Evolutionary conservation across 2,329 filamentous ascomycete species (phyloP).

Genomic region (Penicillium sp.): DNA sequence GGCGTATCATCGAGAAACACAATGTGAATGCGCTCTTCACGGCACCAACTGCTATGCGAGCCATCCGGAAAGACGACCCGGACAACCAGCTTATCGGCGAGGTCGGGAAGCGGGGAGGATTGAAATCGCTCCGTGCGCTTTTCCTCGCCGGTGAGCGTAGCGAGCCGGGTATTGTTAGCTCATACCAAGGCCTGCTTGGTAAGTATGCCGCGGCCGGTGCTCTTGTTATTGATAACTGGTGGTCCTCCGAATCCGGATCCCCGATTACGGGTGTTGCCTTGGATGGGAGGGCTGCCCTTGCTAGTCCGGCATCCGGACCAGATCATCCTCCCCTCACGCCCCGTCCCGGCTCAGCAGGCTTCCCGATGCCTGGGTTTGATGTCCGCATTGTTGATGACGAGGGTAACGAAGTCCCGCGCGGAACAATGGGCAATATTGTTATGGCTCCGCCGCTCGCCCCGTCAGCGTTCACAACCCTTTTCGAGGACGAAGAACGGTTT

Average conservation of each 20-base stretch:
- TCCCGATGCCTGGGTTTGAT: constrained; percentile 85
- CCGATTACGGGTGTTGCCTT: constrained; percentile 60
- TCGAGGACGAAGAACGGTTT: constrained; percentile 77
- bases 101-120: constrained; percentile 58
- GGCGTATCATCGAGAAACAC: constrained; percentile 77
- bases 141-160: constrained; percentile 86
- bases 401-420: constrained; percentile 60
- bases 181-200: constrained; percentile 66
- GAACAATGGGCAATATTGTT: constrained; percentile 85
- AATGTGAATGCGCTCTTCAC: constrained; percentile 77
- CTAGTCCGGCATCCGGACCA: constrained; percentile 17
- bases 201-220: constrained; percentile 57
- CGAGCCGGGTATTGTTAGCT: constrained; percentile 72
- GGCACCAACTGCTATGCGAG: constrained; percentile 75
- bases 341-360: constrained; percentile 79
- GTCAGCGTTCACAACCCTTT: constrained; percentile 75
- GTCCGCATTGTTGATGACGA: constrained; percentile 74
- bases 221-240: constrained; percentile 63
- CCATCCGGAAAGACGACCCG: constrained; percentile 78
- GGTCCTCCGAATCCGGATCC: constrained; percentile 62
- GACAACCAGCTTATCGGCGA: constrained; percentile 57
- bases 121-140: constrained; percentile 63
- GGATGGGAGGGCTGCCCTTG: constrained; percentile 51
- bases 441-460: constrained; percentile 73
- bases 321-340: constrained; percentile 48